Evolutionary conservation across 495 filamentous ascomycete species (phyloP).

Genomic region (Hypomontagnella submonticulosa): DNA sequence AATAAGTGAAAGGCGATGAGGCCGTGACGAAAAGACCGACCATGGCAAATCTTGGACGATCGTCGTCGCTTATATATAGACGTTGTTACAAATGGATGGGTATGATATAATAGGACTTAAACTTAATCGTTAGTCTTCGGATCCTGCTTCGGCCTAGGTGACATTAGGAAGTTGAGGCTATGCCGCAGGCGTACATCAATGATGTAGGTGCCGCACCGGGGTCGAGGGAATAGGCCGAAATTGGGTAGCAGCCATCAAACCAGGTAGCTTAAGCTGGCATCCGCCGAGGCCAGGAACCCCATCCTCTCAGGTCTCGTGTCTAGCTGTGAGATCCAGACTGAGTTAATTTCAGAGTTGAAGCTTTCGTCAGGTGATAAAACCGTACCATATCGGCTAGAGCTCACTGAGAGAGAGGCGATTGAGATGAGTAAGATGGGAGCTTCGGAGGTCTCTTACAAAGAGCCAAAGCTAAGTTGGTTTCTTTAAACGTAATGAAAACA

Average conservation of each 20-base stretch:
- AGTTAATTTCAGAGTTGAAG: not conserved
- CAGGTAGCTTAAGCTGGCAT: not conserved
- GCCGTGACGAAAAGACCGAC: constrained; percentile 19
- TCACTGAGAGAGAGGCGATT: not conserved
- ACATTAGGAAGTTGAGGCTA: constrained; percentile 20
- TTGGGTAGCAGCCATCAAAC: too few relatives aligned
- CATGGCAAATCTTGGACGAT: not conserved
- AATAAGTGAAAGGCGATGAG: constrained; percentile 8
- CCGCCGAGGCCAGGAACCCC: constrained; percentile 11
- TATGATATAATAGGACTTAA: constrained; percentile 15
- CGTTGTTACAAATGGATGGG: too few relatives aligned
- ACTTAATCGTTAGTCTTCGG: constrained; percentile 7
- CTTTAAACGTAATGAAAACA: constrained; percentile 13
- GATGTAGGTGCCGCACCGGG: too few relatives aligned
- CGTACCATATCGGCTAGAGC: constrained; percentile 1
- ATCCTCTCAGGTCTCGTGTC: constrained; percentile 2
- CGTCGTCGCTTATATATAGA: constrained; percentile 13
- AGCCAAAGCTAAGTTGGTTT: not conserved
- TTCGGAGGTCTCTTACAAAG: constrained; percentile 10
- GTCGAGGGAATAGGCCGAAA: constrained; percentile 15
- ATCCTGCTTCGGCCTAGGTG: constrained; percentile 25
- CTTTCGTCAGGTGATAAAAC: not conserved
- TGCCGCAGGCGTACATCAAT: not conserved
- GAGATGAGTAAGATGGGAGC: constrained; percentile 26
- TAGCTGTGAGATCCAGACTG: not conserved